Conservation (phyloP, 208 protist genomes). For the Leishmania tarentolae region DNA sequence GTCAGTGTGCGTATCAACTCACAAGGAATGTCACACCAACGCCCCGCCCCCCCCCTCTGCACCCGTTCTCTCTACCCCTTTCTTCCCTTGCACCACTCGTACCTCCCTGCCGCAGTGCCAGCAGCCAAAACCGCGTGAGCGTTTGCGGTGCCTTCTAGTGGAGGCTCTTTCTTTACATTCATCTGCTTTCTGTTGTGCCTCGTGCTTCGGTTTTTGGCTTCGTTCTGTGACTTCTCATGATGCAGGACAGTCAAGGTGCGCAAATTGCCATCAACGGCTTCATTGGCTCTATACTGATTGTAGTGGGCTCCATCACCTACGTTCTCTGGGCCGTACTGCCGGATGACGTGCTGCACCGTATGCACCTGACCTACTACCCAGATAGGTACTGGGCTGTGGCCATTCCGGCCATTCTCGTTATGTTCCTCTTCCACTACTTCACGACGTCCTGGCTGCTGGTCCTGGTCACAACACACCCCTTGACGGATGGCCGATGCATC, state of each 20-base stretch:
- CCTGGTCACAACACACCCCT: constrained; percentile 73
- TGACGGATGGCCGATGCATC: constrained; percentile 72
- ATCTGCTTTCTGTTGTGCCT: too few species aligned
- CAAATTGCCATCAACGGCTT: constrained; percentile 91
- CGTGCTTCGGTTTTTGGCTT: not conserved
- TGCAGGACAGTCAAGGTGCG: constrained; percentile 29
- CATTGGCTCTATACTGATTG: constrained; percentile 74
- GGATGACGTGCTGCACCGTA: constrained; percentile 47
- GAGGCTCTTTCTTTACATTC: not conserved
- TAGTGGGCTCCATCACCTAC: constrained; percentile 56
- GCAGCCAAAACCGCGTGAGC: not conserved
- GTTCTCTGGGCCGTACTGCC: constrained; percentile 82
- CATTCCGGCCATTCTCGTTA: constrained; percentile 75
- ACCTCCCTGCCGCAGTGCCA: not conserved
- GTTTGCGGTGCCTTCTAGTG: not conserved
- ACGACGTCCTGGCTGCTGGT: constrained; percentile 60
- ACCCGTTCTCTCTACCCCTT: not conserved
- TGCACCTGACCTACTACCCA: constrained; percentile 88
- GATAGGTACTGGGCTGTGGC: constrained; percentile 93
- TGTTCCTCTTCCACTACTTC: constrained; percentile 80
- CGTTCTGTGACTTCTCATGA: constrained; percentile 4
- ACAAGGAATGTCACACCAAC: too few species aligned
- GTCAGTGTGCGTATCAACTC: too few species aligned
- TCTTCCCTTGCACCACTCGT: not conserved
- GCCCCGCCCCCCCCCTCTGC: not conserved